Conservation (phyloP, 768 basidiomycete species). For the Hirschioporus abietinus region DNA sequence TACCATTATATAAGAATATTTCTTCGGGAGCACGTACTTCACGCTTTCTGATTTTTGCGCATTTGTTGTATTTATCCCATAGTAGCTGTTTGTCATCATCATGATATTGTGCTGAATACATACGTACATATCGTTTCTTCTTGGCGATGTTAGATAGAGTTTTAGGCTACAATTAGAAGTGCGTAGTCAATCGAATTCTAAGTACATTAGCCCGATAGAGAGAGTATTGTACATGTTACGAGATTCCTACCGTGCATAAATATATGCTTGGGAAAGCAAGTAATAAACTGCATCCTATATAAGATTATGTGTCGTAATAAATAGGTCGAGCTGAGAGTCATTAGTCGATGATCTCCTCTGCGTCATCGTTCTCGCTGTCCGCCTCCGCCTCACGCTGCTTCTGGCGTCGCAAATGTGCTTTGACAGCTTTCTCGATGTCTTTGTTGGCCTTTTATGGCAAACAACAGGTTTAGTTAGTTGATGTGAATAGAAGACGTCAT, state of each 20-base stretch:
- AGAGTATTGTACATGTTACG: no score
- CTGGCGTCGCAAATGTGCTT: slow-evolving; percentile 48
- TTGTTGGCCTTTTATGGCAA: slow-evolving; percentile 31
- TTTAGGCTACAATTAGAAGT: no score
- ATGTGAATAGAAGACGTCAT: neutral
- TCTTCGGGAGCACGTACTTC: no score
- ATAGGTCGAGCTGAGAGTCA: neutral
- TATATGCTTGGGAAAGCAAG: no score
- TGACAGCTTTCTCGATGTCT: slow-evolving; percentile 57
- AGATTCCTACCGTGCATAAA: no score
- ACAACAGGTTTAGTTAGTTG: neutral
- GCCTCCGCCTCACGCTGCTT: slow-evolving; percentile 30
- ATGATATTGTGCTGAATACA: neutral
- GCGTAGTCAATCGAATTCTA: no score
- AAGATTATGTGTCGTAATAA: no score
- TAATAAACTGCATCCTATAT: no score
- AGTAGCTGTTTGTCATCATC: neutral
- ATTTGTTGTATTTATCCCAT: neutral
- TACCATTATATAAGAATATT: neutral
- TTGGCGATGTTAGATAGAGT: no score
- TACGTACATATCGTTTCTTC: neutral
- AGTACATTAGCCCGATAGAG: no score
- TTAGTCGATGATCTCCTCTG: slow-evolving; percentile 53
- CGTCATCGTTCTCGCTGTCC: slow-evolving; percentile 35
- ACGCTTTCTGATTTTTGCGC: neutral